Base-by-base conservation (phyloP, 345 rosid genomes). In the Corymbia maculata region DNA sequence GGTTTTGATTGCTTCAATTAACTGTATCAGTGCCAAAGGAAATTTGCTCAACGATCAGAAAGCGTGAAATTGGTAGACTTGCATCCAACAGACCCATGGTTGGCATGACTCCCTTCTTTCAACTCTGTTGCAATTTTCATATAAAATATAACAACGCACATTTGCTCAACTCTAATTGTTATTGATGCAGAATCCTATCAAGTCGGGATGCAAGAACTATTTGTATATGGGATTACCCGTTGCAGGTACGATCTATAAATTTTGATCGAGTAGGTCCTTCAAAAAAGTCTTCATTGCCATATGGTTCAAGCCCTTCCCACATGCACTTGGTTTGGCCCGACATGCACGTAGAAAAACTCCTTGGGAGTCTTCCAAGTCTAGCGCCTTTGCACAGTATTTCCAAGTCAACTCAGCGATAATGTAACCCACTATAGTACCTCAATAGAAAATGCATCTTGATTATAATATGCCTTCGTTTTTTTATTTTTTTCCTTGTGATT, bases 61-160 rank as follows among this genome's bases (percentile, higher is more conserved):
- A 92, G 94, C 87, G 94, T 93, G 66, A 93, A 93, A 88, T 93
- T 94, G 51, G 93, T 90, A 50, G 94, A 93, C 88, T 92, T 93
- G 59, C 94, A 93, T 87, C 94, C 94, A 55, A 88, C 92, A 24
- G 94, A 93, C 79, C 94, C 94, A 93, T 93, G 94, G 94, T 93
- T 64, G 79, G 79, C 50, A 57, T 19, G 42, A 53, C 24, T 32
- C 51, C 45, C 36, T 85, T 45, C 16, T 44, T 42, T 53, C 59
- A 53, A 53, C 59, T 53, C 59, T 19, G 10, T 19, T 19, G 19
- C 59, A 53, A 53, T 24, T 53, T 53, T 21, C 36, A 28, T 84
- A 49, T 10, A 49, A 9, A 49, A 6, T 79, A 79, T 45, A 22
- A 82, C 85, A 51, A 15, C 15, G 70, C 75, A 49, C 7, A 44